Conservation (phyloP, 139 green algal genomes). For the Parachlorella kessleri region DNA sequence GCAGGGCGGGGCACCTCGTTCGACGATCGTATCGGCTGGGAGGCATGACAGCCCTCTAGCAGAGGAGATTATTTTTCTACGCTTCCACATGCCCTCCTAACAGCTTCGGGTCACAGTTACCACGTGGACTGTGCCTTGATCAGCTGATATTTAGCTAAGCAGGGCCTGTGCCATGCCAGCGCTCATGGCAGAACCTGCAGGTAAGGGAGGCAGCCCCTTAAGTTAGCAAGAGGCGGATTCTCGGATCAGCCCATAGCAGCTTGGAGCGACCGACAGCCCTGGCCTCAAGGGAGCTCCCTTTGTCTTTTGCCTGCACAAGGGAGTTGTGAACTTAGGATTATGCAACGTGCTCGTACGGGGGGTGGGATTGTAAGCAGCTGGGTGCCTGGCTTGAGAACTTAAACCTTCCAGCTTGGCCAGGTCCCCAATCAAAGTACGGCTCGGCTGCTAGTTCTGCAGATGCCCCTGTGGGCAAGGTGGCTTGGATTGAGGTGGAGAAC, state of each 20-base stretch:
- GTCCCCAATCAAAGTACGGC: not conserved
- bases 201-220: too few relatives aligned
- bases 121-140: too few relatives aligned
- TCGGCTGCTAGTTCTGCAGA: not conserved
- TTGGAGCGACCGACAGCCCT: not conserved
- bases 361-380: not conserved
- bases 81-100: too few relatives aligned
- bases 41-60: too few relatives aligned
- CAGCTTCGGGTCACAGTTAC: too few relatives aligned
- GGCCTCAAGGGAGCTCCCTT: not conserved
- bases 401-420: not conserved
- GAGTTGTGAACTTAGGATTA: not conserved
- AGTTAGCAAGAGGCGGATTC: too few relatives aligned
- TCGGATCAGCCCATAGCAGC: not conserved
- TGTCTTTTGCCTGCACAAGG: not conserved
- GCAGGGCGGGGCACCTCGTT: too few relatives aligned
- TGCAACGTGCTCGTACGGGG: not conserved
- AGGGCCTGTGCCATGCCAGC: too few relatives aligned
- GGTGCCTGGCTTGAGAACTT: not conserved
- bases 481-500: slow-evolving; percentile 78
- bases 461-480: not conserved
- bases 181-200: too few relatives aligned
- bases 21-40: too few relatives aligned
- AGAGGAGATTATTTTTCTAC: too few relatives aligned
- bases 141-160: too few relatives aligned